Evolutionary conservation across 805 yeast species (phyloP).

Genomic region (Alloascoidea africana): DNA sequence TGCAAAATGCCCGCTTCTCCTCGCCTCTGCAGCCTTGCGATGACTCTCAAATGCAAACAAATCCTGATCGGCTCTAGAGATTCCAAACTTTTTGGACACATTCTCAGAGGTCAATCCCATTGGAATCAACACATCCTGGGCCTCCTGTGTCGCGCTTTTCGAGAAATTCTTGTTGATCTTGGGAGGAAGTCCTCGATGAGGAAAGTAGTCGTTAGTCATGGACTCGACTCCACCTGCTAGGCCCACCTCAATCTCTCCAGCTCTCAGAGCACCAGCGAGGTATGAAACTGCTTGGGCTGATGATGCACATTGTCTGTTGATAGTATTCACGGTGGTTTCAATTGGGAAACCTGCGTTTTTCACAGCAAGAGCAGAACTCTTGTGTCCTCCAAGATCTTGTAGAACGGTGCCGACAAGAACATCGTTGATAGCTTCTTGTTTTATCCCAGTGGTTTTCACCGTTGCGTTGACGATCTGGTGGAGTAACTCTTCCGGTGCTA

Average conservation of each 20-base stretch:
- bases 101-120: slow-evolving; percentile 87
- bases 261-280: slow-evolving; percentile 17
- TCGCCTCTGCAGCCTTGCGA: slow-evolving; percentile 54
- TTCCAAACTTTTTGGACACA: slow-evolving; percentile 41
- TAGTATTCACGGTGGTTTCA: slow-evolving; percentile 20
- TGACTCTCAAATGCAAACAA: slow-evolving; percentile 66
- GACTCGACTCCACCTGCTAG: slow-evolving; percentile 29
- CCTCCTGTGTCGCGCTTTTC: slow-evolving; percentile 19
- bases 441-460: slow-evolving; percentile 14
- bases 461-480: slow-evolving; percentile 18
- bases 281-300: slow-evolving; percentile 23
- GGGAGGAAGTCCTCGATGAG: slow-evolving; percentile 22
- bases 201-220: slow-evolving; percentile 25
- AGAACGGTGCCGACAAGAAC: slow-evolving; percentile 22
- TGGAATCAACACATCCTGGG: slow-evolving; percentile 62
- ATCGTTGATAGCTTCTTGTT: slow-evolving; percentile 18
- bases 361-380: slow-evolving; percentile 21
- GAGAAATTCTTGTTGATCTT: slow-evolving; percentile 15
- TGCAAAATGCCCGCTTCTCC: slow-evolving; percentile 41
- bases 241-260: slow-evolving; percentile 19
- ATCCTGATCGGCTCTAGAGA: slow-evolving; percentile 56
- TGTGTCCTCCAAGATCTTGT: slow-evolving; percentile 23
- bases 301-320: slow-evolving; percentile 24
- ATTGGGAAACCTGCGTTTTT: slow-evolving; percentile 20
- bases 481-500: slow-evolving; percentile 22